Evolutionary conservation across 148 eudicot genomes (phyloP), one percentile per base, ranked within the genome.

Genomic region (Polygonum aviculare): DNA sequence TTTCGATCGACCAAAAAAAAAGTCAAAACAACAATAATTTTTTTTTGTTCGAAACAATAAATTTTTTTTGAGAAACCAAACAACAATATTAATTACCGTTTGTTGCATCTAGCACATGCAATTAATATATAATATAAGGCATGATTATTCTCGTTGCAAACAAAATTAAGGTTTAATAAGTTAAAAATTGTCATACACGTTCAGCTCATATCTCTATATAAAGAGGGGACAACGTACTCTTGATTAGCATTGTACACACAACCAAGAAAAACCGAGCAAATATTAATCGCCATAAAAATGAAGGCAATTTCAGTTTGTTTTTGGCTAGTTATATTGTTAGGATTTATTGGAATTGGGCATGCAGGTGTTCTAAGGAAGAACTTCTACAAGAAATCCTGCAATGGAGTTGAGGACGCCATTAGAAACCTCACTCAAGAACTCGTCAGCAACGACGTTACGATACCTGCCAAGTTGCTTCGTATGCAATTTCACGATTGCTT

Each of bases 401-500:
- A 75, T 3, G 35, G 16, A 15, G 83, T 77, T n/a, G 87, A 85
- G 49, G 21, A 33, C 1, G 51, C 60, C 16, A 77, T 85, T 1
- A 36, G 55, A 72, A 63, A 76, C 49, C 69, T 82, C 9, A 82
- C 79, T 7, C 69, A 80, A 80, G 74, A 35, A 4, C 19, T 36
- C 3, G 86, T 75, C 14, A 55, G 35, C 2, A 72, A 15, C 26
- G 76, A 84, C 73, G 10, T 78, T 10, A 44, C 63, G 3, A 74
- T 84, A 72, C 69, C 81, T 57, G 83, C 87, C 60, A 82, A 80
- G 49, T 15, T 85, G 0, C 57, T 85, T 1, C 80, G 87, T 76
- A 12, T 85, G 35, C 87, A 85, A 16, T 85, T 60, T 38, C 85
- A 85, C 57, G 87, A 85, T 67, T 85, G 85, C 69, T 85, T 85